Conservation (phyloP, 2,329 filamentous ascomycete species). For the Pseudogymnoascus sp. region DNA sequence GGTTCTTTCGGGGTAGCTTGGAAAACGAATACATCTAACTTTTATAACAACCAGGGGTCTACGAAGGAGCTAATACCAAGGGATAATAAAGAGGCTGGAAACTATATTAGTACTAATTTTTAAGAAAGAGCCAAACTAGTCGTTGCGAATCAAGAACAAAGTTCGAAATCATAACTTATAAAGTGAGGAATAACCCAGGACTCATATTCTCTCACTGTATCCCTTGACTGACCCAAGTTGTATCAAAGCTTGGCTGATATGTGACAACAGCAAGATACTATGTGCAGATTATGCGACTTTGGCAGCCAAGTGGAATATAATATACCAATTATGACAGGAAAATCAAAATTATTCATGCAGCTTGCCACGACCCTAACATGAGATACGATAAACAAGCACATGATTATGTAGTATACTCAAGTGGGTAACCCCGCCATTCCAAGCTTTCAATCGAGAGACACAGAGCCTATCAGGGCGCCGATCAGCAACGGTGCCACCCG, state of each 20-base stretch:
- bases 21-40: background rate
- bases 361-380: background rate
- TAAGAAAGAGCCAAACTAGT: background rate
- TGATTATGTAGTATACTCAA: background rate
- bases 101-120: background rate
- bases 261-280: background rate
- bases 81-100: background rate
- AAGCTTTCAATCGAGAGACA: background rate
- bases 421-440: background rate
- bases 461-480: background rate
- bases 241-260: background rate
- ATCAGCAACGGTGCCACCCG: background rate
- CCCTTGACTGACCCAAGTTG: background rate
- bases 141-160: background rate
- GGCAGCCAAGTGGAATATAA: background rate
- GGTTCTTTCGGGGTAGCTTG: background rate
- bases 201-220: background rate
- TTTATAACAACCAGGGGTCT: background rate
- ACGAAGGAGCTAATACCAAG: background rate
- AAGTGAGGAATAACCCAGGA: background rate
- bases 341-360: background rate
- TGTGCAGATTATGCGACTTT: background rate
- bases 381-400: background rate
- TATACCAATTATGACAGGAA: background rate
- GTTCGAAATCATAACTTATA: background rate